Evolutionary conservation across 192 early-diverging fungal genomes (phyloP).

Genomic region (Polychytrium aggregatum): DNA sequence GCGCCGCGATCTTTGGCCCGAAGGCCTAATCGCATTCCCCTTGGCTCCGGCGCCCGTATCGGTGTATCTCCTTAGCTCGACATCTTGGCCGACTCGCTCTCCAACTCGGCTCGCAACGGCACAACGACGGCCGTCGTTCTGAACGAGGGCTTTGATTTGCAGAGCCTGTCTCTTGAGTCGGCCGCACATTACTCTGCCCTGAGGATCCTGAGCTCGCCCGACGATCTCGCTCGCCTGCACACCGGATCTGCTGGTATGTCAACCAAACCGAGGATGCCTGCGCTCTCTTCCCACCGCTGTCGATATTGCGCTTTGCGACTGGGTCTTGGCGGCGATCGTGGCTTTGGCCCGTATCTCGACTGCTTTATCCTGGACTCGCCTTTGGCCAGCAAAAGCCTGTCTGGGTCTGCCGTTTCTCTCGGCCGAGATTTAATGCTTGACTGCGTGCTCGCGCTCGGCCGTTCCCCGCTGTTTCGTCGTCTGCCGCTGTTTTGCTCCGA

Average conservation of each 20-base stretch:
- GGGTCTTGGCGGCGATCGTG: no score
- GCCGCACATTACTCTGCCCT: neutral
- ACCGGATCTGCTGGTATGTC: constrained; percentile 4
- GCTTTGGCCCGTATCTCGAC: no score
- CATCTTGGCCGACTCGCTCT: neutral
- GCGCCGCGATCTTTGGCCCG: neutral
- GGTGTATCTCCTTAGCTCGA: no score
- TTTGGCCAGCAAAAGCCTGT: no score
- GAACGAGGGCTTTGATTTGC: neutral
- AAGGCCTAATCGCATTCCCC: no score
- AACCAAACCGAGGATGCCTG: constrained; percentile 1
- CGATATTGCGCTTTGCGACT: constrained; percentile 9
- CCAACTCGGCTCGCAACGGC: constrained; percentile 2
- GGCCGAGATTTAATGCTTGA: no score
- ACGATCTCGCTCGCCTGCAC: neutral
- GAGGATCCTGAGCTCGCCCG: constrained; percentile 1
- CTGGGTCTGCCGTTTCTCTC: no score
- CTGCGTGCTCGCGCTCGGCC: no score
- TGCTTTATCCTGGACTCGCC: no score
- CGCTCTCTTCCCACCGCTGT: neutral
- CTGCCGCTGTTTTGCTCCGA: no score
- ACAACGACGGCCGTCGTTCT: constrained; percentile 2
- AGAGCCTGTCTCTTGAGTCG: constrained; percentile 1
- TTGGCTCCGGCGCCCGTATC: no score
- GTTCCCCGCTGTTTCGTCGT: no score